Conservation (phyloP, 2,329 filamentous ascomycete genomes). For the Aspergillus sp. region DNA sequence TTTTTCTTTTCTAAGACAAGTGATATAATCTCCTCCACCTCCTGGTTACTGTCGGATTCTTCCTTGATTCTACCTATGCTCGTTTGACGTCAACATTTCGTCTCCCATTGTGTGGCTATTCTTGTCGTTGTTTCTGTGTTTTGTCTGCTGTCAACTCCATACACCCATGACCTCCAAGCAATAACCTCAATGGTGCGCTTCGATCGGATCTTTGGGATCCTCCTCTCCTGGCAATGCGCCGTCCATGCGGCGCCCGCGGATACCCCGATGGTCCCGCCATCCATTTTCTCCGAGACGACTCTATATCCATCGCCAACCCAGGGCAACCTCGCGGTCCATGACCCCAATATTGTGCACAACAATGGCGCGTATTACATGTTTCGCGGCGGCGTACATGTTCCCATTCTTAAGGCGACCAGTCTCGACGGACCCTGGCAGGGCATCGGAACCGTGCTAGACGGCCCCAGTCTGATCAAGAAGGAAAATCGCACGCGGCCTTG, state of each 20-base stretch:
- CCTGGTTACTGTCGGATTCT: too few relatives aligned
- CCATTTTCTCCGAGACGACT: slow-evolving; percentile 25
- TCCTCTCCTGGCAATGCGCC: slow-evolving; percentile 13
- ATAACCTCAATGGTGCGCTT: background rate
- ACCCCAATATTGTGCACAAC: slow-evolving; percentile 31
- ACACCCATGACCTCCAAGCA: background rate
- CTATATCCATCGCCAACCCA: slow-evolving; percentile 25
- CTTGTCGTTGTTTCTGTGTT: background rate
- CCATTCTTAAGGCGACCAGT: slow-evolving; percentile 22
- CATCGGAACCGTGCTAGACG: slow-evolving; percentile 30
- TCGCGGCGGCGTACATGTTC: slow-evolving; percentile 28
- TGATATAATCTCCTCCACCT: too few relatives aligned
- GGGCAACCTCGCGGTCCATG: slow-evolving; percentile 29
- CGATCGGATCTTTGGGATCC: background rate
- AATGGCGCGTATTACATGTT: slow-evolving; percentile 34
- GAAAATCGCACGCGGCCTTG: slow-evolving; percentile 31
- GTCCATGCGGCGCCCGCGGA: slow-evolving; percentile 9
- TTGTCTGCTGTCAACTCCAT: background rate
- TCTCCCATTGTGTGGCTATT: too few relatives aligned
- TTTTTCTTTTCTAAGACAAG: too few relatives aligned
- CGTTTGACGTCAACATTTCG: background rate
- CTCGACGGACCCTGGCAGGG: slow-evolving; percentile 33
- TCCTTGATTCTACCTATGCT: too few relatives aligned
- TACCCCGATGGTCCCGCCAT: slow-evolving; percentile 1
- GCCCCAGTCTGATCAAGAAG: slow-evolving; percentile 28